Percentiles rank a stretch among this genome's conserved stretches.
Evolutionary conservation across 495 filamentous ascomycete genomes (phyloP).

Genomic region (Parathielavia appendiculata): DNA sequence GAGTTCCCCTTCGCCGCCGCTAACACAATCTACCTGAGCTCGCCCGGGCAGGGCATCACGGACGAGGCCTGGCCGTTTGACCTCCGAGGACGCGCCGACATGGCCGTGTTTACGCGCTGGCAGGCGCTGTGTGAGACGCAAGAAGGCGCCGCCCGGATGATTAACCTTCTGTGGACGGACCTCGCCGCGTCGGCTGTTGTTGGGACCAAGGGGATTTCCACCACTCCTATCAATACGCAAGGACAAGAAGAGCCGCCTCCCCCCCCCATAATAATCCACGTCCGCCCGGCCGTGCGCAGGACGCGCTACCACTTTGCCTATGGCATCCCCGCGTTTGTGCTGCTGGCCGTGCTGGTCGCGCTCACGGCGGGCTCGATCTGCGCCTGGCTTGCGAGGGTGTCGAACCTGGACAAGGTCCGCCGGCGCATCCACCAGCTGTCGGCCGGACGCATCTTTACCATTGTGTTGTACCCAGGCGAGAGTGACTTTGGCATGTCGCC

Average conservation of each 20-base stretch:
- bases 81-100: conserved; percentile 29
- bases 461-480: conserved; percentile 21
- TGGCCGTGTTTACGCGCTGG: conserved; percentile 35
- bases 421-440: conserved; percentile 21
- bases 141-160: conserved; percentile 24
- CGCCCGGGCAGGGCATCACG: not conserved
- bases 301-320: conserved; percentile 33
- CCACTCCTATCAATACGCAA: conserved; percentile 7
- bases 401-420: conserved; percentile 11
- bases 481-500: conserved; percentile 2
- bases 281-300: conserved; percentile 24
- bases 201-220: conserved; percentile 23
- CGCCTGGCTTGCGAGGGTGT: not conserved
- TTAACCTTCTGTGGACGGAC: conserved; percentile 44
- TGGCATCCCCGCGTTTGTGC: conserved; percentile 34
- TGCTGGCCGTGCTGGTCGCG: conserved; percentile 12
- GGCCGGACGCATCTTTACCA: conserved; percentile 27
- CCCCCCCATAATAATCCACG: conserved; percentile 15
- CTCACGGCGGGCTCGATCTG: conserved; percentile 14
- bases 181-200: conserved; percentile 33
- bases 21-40: conserved; percentile 2
- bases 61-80: conserved; percentile 19
- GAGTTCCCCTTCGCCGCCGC: conserved; percentile 9
- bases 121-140: conserved; percentile 27
- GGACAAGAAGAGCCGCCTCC: not conserved